phyloP scores from a whole-genome alignment of 805 yeast genomes.

The Teunomyces kruisii region DNA sequence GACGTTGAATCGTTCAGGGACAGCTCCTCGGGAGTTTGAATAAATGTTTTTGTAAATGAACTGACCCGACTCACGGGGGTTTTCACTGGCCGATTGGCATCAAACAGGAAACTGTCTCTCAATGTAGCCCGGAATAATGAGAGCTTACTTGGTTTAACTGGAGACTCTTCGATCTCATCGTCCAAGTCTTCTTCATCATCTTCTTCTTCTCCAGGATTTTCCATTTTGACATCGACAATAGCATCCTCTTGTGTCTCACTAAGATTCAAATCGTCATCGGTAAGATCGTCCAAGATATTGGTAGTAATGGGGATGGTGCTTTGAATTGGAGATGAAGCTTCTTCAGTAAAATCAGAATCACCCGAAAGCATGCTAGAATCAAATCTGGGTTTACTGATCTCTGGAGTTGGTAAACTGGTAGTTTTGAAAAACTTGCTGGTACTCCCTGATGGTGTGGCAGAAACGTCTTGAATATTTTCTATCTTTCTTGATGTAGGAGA shows the following conservation, averaged over 20 bases:
- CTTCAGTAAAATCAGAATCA: slow-evolving; percentile 35
- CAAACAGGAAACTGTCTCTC: slow-evolving; percentile 22
- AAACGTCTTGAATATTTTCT: slow-evolving; percentile 4
- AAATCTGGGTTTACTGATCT: slow-evolving; percentile 7
- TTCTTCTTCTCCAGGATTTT: slow-evolving; percentile 11
- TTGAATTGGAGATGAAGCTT: slow-evolving; percentile 26
- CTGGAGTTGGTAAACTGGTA: slow-evolving; percentile 3
- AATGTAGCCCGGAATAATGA: slow-evolving; percentile 14
- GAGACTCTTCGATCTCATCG: slow-evolving; percentile 43
- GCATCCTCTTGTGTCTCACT: slow-evolving; percentile 4
- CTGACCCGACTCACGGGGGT: background rate
- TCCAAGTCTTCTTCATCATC: slow-evolving; percentile 25
- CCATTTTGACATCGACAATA: background rate
- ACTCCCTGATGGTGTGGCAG: slow-evolving; percentile 6
- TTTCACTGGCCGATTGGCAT: slow-evolving; percentile 6
- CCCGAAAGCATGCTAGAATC: slow-evolving; percentile 19
- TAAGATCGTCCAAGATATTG: slow-evolving; percentile 13
- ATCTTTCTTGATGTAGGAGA: slow-evolving; percentile 14
- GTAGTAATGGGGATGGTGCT: slow-evolving; percentile 5
- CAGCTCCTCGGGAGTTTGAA: background rate
- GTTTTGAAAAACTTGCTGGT: slow-evolving; percentile 12
- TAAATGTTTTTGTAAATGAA: background rate
- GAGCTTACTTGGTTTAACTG: slow-evolving; percentile 21
- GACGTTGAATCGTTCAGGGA: background rate
- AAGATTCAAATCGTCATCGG: slow-evolving; percentile 15